Conservation (phyloP, 139 green algal genomes). For the Nannochloris sp. region DNA sequence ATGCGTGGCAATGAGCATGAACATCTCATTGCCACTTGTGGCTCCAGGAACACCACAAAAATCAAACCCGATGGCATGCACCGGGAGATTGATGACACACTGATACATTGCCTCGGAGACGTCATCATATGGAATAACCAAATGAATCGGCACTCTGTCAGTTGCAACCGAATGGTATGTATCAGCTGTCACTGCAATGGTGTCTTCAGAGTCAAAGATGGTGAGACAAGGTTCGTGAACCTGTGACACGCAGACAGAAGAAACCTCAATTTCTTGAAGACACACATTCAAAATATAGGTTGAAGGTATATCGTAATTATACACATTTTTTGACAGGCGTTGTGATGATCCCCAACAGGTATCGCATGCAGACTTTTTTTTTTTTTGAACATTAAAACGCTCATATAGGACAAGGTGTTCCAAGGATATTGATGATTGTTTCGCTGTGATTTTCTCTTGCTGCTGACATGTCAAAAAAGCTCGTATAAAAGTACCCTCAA, state of each 20-base stretch:
- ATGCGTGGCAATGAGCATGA: conserved; percentile 50
- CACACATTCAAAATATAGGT: neutral
- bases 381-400: neutral
- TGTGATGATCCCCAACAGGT: neutral
- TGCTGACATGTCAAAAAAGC: no score
- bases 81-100: conserved; percentile 56
- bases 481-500: neutral
- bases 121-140: conserved; percentile 68
- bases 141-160: conserved; percentile 49
- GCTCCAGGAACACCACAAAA: conserved; percentile 61
- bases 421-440: no score
- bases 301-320: no score
- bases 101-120: conserved; percentile 48
- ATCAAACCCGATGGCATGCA: conserved; percentile 61
- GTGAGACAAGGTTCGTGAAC: conserved; percentile 74
- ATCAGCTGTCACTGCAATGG: conserved; percentile 31
- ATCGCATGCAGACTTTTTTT: neutral
- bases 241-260: conserved; percentile 35
- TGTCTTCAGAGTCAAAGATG: conserved; percentile 15
- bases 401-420: no score
- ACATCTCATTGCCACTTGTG: conserved; percentile 33
- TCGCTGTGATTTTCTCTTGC: no score
- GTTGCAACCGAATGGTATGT: conserved; percentile 46
- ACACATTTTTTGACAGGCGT: no score
- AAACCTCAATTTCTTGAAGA: neutral